Conservation (phyloP, 192 early-diverging fungal genomes). For the Gamsiella multidivaricata region DNA sequence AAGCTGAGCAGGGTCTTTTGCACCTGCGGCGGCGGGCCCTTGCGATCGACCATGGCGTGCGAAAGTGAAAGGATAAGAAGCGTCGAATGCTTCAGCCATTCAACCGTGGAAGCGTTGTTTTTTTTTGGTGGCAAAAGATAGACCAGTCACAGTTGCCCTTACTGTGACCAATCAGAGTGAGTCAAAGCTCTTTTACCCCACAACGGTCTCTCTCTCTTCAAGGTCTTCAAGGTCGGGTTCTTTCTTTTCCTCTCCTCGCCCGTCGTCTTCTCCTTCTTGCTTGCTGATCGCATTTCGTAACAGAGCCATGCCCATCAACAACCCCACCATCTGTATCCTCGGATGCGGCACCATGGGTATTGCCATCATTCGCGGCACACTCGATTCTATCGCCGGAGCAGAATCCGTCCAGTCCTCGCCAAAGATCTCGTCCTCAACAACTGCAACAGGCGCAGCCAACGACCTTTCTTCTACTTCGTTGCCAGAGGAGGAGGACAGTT, state of each 20-base stretch:
- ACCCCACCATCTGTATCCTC: conserved; percentile 56
- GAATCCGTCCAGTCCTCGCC: conserved; percentile 12
- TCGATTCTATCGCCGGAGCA: conserved; percentile 38
- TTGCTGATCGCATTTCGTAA: too few species aligned
- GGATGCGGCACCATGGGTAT: conserved; percentile 68
- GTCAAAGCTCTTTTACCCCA: too few species aligned
- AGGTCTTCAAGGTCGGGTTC: too few species aligned
- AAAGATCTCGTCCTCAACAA: conserved; percentile 28
- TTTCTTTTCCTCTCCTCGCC: neutral
- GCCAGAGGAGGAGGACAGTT: neutral
- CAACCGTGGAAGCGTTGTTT: too few species aligned
- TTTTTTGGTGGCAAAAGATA: conserved; percentile 14
- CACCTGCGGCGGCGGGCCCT: neutral
- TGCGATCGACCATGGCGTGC: conserved; percentile 11
- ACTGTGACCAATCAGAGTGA: too few species aligned
- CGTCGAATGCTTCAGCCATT: too few species aligned
- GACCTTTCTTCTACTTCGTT: too few species aligned
- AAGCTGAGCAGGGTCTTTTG: conserved; percentile 40
- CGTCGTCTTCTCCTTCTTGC: neutral
- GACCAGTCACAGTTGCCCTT: neutral
- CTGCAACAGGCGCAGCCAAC: too few species aligned
- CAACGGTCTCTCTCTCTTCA: too few species aligned
- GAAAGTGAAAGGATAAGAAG: neutral
- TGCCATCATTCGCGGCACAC: conserved; percentile 61
- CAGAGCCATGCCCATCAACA: conserved; percentile 29